Conservation (phyloP, 768 basidiomycete species). For the Tricholoma bakamatsutake region DNA sequence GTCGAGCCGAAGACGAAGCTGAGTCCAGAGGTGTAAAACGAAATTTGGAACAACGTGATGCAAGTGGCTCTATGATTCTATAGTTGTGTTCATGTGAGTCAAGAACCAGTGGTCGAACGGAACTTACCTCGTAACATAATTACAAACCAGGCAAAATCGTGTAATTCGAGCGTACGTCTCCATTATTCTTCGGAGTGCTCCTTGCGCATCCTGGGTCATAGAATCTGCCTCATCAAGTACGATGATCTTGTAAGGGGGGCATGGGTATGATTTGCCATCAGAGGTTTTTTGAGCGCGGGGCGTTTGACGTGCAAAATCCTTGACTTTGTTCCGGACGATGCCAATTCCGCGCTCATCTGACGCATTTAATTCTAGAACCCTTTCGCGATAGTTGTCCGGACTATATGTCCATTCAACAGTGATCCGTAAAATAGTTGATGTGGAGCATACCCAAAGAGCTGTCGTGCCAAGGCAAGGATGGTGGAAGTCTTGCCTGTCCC, state of each 20-base stretch:
- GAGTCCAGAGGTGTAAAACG: constrained; percentile 91
- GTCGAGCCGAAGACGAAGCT: constrained; percentile 64
- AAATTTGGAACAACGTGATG: constrained; percentile 99
- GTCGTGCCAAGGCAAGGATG: constrained; percentile 87
- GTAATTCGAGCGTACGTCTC: constrained; percentile 98
- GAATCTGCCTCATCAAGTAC: constrained; percentile 99
- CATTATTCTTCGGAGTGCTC: constrained; percentile 96
- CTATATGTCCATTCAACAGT: constrained; percentile 32
- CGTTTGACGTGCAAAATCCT: constrained; percentile 92
- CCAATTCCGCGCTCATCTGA: constrained; percentile 97
- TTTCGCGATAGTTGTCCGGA: constrained; percentile 88
- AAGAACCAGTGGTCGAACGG: neutral
- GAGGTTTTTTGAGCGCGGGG: constrained; percentile 77
- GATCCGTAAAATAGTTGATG: constrained; percentile 2
- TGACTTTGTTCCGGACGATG: constrained; percentile 98
- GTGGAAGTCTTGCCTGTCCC: constrained; percentile 99
- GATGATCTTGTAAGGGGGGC: constrained; percentile 97
- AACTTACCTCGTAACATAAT: constrained; percentile 92
- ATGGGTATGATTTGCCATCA: constrained; percentile 83
- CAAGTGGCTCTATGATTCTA: constrained; percentile 97
- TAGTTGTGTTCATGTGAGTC: neutral
- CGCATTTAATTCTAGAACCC: constrained; percentile 96
- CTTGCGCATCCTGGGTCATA: constrained; percentile 99
- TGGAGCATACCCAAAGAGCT: constrained; percentile 83
- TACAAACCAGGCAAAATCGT: constrained; percentile 96